Percentiles rank a stretch among this genome's conserved stretches.
Conservation (phyloP, 768 basidiomycete genomes). For the Pleurotus tuoliensis region DNA sequence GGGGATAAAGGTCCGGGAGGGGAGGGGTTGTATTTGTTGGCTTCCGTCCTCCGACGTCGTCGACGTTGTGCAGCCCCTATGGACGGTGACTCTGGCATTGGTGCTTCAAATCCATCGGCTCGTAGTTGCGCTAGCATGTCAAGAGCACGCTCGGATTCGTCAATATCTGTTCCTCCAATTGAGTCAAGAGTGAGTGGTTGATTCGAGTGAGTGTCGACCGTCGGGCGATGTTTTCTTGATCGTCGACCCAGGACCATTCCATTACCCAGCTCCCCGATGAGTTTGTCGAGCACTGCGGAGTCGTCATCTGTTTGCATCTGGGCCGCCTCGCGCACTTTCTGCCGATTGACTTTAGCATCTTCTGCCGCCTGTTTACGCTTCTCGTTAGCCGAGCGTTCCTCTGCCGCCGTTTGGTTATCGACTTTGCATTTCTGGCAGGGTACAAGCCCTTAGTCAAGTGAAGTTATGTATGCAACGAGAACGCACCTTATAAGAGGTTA, state of each 20-base stretch:
- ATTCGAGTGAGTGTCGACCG: conserved; percentile 27
- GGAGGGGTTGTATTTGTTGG: background rate
- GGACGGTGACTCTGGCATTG: conserved; percentile 47
- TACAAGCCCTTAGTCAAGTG: conserved; percentile 1
- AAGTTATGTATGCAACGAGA: background rate
- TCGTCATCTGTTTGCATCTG: conserved; percentile 48
- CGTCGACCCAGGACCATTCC: conserved; percentile 63
- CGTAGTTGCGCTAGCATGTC: conserved; percentile 75
- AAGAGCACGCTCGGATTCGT: conserved; percentile 58
- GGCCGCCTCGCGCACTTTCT: conserved; percentile 40
- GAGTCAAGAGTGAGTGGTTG: conserved; percentile 32
- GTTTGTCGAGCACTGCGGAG: conserved; percentile 51
- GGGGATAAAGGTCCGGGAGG: background rate
- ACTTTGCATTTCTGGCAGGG: conserved; percentile 74
- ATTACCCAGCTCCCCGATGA: conserved; percentile 68
- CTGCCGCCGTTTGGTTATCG: conserved; percentile 72
- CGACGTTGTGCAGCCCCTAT: conserved; percentile 32
- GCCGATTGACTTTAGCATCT: conserved; percentile 53
- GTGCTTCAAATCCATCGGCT: conserved; percentile 56
- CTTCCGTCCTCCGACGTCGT: conserved; percentile 30
- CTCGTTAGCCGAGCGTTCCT: conserved; percentile 65
- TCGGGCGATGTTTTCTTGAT: conserved; percentile 45
- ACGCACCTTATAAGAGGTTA: conserved; percentile 82
- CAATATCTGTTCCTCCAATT: conserved; percentile 27
- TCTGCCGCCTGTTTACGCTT: conserved; percentile 67